These are phyloP conservation scores for Cyberlindnera saturnus DNA, from an alignment of 805 yeast species.

Conservation along the genomic window DNA sequence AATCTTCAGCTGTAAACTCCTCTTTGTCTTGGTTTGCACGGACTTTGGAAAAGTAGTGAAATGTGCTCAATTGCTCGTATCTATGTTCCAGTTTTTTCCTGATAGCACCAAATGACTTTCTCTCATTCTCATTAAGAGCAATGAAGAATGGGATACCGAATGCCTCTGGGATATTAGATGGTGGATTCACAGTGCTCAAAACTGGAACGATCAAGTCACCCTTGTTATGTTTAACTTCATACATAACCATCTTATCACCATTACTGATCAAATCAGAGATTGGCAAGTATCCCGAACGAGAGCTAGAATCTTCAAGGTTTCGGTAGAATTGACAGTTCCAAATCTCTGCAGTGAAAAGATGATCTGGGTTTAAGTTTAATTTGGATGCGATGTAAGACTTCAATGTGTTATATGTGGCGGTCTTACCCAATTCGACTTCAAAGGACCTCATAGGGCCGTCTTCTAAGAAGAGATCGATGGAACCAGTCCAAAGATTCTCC, in stretches of 20 bases:
- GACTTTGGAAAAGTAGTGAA: conserved; percentile 26
- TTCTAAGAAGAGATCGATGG: conserved; percentile 57
- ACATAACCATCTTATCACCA: conserved; percentile 61
- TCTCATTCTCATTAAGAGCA: conserved; percentile 45
- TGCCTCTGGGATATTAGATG: conserved; percentile 36
- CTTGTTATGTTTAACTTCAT: conserved; percentile 39
- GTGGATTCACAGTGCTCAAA: conserved; percentile 37
- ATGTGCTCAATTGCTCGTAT: conserved; percentile 44
- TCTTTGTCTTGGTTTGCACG: conserved; percentile 11
- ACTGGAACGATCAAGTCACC: conserved; percentile 59
- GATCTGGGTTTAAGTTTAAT: conserved; percentile 29
- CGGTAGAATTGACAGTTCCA: conserved; percentile 64
- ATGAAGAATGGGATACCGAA: conserved; percentile 80
- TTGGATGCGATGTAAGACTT: conserved; percentile 53
- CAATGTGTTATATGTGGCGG: conserved; percentile 58
- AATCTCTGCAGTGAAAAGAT: conserved; percentile 51
- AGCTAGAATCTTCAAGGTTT: conserved; percentile 58
- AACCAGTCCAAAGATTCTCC: conserved; percentile 63
- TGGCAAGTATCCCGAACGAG: conserved; percentile 49
- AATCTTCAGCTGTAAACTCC: conserved; percentile 24
- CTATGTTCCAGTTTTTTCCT: conserved; percentile 48
- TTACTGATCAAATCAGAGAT: conserved; percentile 58
- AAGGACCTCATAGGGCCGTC: conserved; percentile 42
- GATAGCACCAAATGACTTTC: conserved; percentile 50
- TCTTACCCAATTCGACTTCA: conserved; percentile 68